Evolutionary conservation across 768 basidiomycete species (phyloP), one percentile per base, ranked within the genome.

Genomic region (Phanerodontia chrysosporium): DNA sequence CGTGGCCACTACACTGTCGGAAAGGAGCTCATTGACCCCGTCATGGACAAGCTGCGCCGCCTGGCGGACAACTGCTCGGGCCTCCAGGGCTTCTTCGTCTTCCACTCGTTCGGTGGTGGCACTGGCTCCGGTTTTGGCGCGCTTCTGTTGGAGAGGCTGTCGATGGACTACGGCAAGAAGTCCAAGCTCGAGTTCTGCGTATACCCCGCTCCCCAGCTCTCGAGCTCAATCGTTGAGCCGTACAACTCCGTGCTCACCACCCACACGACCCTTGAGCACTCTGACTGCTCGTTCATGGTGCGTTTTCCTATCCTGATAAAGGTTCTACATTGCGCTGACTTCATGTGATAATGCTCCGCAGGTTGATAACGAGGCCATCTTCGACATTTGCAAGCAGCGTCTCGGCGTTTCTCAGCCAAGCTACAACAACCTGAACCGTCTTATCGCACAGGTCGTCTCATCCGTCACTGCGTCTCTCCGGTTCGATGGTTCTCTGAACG

Each of bases 331-430:
- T 14, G 14, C 32, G 8, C 7, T 35, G 32, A 51, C 63, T n/a
- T 28, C 55, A 53, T 12, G 49, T 35, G 45, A n/a, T n/a, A n/a
- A 36, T 21, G 45, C 62, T 35, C 61, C 29, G 36, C 44, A 92
- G 90, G 91, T 99, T 62, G 97, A 99, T 72, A 99, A 99, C 72
- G 95, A 99, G 75, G 97, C 95, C 55, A 98, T 98, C 72, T 98
- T 96, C 75, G 95, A 98, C 72, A 98, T 98, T 72, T 98, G 96
- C 91, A 95, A 97, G 82, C 87, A 90, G 76, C 95, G 90, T 72
- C 81, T 98, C 58, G 85, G 84, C 65, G 90, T 98, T 65, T 69
- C 80, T 27, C 89, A 83, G 32, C 97, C 97, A 16, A 89, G 92
- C 68, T 93, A 96, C 80, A 80, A 82, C 68, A 98, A 99, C 81